A percentile compares a stretch with the other conserved stretches of the same genome.
Conservation (phyloP, 1,284 basidiomycete species). For the Pyrrhoderma lamaoense region DNA sequence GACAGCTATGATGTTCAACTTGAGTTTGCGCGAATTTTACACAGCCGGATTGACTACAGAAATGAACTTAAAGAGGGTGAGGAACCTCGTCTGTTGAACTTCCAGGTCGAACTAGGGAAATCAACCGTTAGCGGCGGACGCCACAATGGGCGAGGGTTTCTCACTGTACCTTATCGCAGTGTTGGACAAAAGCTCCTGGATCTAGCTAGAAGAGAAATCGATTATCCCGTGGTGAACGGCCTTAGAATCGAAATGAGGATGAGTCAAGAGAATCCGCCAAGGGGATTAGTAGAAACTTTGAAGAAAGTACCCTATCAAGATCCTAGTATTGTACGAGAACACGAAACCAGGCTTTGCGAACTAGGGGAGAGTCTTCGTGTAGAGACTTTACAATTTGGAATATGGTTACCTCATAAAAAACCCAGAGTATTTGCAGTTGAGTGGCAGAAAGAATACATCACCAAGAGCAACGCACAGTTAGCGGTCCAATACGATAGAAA, state of each 20-base stretch:
- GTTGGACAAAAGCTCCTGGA: conserved; percentile 42
- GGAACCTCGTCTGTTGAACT: conserved; percentile 36
- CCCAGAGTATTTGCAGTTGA: conserved; percentile 50
- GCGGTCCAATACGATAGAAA: conserved; percentile 61
- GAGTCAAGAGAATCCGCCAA: conserved; percentile 21
- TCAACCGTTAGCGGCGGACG: conserved; percentile 39
- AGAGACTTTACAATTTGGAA: conserved; percentile 54
- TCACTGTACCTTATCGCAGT: conserved; percentile 39
- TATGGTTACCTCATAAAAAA: conserved; percentile 35
- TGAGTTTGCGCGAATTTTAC: conserved; percentile 45
- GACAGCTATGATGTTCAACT: conserved; percentile 51
- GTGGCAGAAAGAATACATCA: conserved; percentile 41
- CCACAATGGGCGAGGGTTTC: conserved; percentile 48
- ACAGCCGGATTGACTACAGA: conserved; percentile 25
- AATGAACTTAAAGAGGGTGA: background rate
- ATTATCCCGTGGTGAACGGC: conserved; percentile 34
- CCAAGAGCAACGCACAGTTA: conserved; percentile 43
- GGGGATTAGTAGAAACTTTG: conserved; percentile 30
- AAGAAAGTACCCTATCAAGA: conserved; percentile 54
- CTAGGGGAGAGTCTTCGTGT: conserved; percentile 44
- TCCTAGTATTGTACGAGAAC: conserved; percentile 52
- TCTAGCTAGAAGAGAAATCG: conserved; percentile 32
- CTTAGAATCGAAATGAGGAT: conserved; percentile 26
- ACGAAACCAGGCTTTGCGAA: conserved; percentile 36
- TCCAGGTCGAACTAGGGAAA: conserved; percentile 44